A percentile compares a stretch with the other conserved stretches of the same genome.
These are phyloP conservation scores for Aurantiochytrium sp. DNA, from an alignment of 108 stramenopile species.

Conservation along the genomic window DNA sequence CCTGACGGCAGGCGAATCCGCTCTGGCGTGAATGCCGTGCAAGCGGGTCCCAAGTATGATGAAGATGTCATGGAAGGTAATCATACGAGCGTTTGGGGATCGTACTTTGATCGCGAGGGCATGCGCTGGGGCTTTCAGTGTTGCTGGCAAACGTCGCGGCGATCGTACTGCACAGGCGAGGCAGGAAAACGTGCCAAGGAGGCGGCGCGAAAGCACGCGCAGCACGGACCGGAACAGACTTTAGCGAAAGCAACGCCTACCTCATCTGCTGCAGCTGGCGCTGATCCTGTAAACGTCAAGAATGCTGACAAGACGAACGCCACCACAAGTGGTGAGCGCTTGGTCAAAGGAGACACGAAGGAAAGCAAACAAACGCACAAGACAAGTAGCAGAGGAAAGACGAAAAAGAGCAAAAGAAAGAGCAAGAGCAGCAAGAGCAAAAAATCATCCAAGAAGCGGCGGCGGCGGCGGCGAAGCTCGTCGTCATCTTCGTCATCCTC, in stretches of 20 bases:
- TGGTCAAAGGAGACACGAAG: no score
- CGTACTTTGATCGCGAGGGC: slow-evolving; percentile 78
- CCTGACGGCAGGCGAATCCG: slow-evolving; percentile 66
- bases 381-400: no score
- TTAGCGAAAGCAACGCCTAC: no score
- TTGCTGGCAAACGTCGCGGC: slow-evolving; percentile 80
- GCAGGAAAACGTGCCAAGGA: slow-evolving; percentile 56
- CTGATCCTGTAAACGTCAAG: no score
- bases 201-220: not conserved
- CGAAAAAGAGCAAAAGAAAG: not conserved
- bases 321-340: no score
- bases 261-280: not conserved
- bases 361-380: no score
- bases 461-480: not conserved
- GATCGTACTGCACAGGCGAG: slow-evolving; percentile 83
- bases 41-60: slow-evolving; percentile 74
- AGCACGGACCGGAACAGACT: not conserved
- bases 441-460: not conserved
- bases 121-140: slow-evolving; percentile 92
- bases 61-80: slow-evolving; percentile 82
- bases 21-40: slow-evolving; percentile 39
- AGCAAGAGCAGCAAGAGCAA: not conserved
- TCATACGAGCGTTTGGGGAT: slow-evolving; percentile 91
- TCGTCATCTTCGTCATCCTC: no score
- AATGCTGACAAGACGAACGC: not conserved